phyloP scores from a whole-genome alignment of 495 filamentous ascomycete genomes.

The Penicillium canescens region DNA sequence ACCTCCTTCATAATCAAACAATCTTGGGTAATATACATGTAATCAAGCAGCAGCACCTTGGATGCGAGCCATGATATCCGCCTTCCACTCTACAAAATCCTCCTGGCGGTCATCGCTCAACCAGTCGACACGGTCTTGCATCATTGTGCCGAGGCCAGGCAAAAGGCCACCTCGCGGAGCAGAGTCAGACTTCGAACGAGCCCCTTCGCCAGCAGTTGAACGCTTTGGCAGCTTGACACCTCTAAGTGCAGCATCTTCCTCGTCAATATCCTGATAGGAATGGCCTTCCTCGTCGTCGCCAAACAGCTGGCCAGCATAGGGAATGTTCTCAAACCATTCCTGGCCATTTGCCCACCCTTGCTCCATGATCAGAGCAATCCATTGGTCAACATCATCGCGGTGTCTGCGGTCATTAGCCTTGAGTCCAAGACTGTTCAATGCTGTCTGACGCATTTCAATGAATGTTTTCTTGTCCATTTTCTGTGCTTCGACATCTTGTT shows the following conservation, averaged over 20 bases:
- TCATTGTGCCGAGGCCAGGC: constrained; percentile 72
- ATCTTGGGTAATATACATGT: not conserved
- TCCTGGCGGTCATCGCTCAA: constrained; percentile 66
- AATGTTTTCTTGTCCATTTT: constrained; percentile 52
- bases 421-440: constrained; percentile 40
- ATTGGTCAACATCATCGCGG: constrained; percentile 58
- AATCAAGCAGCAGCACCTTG: constrained; percentile 21
- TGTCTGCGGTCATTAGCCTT: constrained; percentile 34
- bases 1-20: not conserved
- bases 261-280: constrained; percentile 32
- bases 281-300: constrained; percentile 45
- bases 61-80: constrained; percentile 53
- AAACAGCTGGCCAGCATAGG: constrained; percentile 37
- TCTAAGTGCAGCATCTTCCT: constrained; percentile 28
- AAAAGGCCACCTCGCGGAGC: constrained; percentile 41
- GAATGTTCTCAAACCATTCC: constrained; percentile 67
- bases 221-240: constrained; percentile 29
- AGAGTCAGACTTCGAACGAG: constrained; percentile 5
- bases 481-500: constrained; percentile 24
- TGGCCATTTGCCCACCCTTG: constrained; percentile 61
- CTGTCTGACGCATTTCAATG: constrained; percentile 49
- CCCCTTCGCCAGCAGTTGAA: constrained; percentile 6
- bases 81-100: constrained; percentile 75
- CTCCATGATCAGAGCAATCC: constrained; percentile 56
- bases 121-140: constrained; percentile 81